Percentiles rank a stretch among this genome's conserved stretches.
These are phyloP conservation scores for Penicillium maclennaniae DNA, from an alignment of 495 filamentous ascomycete genomes.

Conservation along the genomic window DNA sequence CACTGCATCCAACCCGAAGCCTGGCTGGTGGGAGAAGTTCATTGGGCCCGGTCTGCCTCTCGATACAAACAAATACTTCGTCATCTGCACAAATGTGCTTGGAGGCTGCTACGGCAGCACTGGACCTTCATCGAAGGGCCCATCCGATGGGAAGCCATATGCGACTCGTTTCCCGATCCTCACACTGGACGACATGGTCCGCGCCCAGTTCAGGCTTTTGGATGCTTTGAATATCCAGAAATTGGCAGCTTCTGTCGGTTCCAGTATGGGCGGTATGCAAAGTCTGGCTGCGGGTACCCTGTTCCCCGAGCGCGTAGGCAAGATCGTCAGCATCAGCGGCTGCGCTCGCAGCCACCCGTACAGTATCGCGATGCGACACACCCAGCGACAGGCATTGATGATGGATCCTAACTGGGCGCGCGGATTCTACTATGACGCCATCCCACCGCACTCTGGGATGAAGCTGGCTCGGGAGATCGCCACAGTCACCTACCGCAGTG, in stretches of 20 bases:
- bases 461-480: conserved; percentile 97
- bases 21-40: conserved; percentile 99
- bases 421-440: conserved; percentile 88
- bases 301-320: conserved; percentile 74
- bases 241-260: conserved; percentile 88
- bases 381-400: conserved; percentile 96
- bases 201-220: conserved; percentile 87
- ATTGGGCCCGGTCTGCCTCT: conserved; percentile 84
- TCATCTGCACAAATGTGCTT: conserved; percentile 96
- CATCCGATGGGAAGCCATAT: conserved; percentile 81
- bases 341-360: conserved; percentile 96
- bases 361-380: conserved; percentile 98
- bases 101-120: conserved; percentile 97
- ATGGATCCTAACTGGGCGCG: conserved; percentile 97
- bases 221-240: conserved; percentile 74
- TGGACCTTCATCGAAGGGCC: conserved; percentile 83
- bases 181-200: conserved; percentile 96
- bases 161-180: conserved; percentile 96
- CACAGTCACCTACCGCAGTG: conserved; percentile 94
- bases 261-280: conserved; percentile 99
- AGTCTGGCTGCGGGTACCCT: conserved; percentile 86
- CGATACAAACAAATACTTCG: conserved; percentile 85
- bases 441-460: conserved; percentile 94
- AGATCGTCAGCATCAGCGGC: conserved; percentile 85
- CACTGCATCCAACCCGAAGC: conserved; percentile 75